Base-by-base conservation (phyloP, 1,284 basidiomycete species). In the Ustilago crameri region DNA sequence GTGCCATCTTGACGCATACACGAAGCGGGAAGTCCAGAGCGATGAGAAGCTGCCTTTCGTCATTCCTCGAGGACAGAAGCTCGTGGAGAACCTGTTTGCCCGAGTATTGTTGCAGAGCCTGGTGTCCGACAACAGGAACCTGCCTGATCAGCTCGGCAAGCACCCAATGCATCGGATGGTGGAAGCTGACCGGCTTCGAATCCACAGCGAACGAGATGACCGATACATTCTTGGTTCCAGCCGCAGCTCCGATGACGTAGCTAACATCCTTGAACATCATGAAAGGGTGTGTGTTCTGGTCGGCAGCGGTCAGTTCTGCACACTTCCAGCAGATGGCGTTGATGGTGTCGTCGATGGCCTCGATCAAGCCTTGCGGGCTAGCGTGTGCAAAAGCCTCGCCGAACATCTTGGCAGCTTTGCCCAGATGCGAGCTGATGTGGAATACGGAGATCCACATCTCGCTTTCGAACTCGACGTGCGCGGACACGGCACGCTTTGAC, bases 101-200 rank as follows among this genome's bases (percentile, higher is more conserved):
- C 7, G 61, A 51, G 52, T 55, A 61, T 18, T 18, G 41, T 38
- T 66, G 72, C 49, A 71, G 46, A 9, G 26, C 41, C 9, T 55
- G 51, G 23, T 65, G 59, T 2, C 66, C 58, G 20, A 65, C 66
- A 23, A 59, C 47, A n/a, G 69, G 46, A 24, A 80, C 56, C 37
- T 81, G 73, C 84, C 95, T 95, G 82, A 93, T 87, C 59, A 97
- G 85, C 84, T 98, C 95, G 20, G 93, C 92, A 44, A 96, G 86
- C 22, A 97, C 86, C 90, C 94, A 94, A 80, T 95, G 92, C 65
- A 96, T 83, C 20, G 94, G 93, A 82, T 98, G 93, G 81, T 98
- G 95, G 84, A 97, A 98, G 84, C 92, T 93, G 59, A 81, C 76
- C 7, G 76, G 67, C 52, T 78, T 69, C 26, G 62, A 47, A 17